Evolutionary conservation across 2,329 filamentous ascomycete genomes (phyloP), one percentile per base, ranked within the genome.

Genomic region (Periconia macrospinosa): DNA sequence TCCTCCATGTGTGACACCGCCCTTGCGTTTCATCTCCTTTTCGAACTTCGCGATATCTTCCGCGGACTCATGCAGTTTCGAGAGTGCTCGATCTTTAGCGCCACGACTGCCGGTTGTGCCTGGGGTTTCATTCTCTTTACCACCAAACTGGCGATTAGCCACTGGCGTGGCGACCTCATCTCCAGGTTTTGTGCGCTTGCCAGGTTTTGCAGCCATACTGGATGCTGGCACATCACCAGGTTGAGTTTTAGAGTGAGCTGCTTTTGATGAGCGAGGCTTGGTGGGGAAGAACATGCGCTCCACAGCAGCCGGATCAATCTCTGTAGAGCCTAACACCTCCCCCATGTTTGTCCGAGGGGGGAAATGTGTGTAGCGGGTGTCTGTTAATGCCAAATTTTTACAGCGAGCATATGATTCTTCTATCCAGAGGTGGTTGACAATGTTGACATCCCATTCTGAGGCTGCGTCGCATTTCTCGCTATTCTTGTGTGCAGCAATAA

Each of bases 381-480:
- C 84, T 3, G 89, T 88, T 19, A 92, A 77, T 0, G 85, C 84
- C 69, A 91, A 88, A 53, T 88, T 78, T 67, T 89, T 83, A 78
- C 92, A 96, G 70, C 89, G 91, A 1, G 93, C 91, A 69, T 97
- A 99, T 74, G 92, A 95, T 69, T 99, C 94, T 73, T 99, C 94
- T 44, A 99, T 83, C 94, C 94, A 99, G 1, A 99, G 81, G 70
- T 99, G 94, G 71, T 97, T 99, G 64, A 96, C 80, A 64, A 96
- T 88, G 52, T 91, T 79, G 50, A 97, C 87, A 49, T 89, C 88
- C 94, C 94, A 99, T 75, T 97, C 94, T 56, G 86, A 84, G 0
- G 94, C 94, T 1, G 94, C 94, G 37, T 89, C 87, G 71, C 90
- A 97, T 75, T 99, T 99, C 69, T 97, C 94, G 67, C 93, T 95